These are phyloP conservation scores for Aphanocladium album DNA, from an alignment of 2,329 filamentous ascomycete species.

Conservation along the genomic window DNA sequence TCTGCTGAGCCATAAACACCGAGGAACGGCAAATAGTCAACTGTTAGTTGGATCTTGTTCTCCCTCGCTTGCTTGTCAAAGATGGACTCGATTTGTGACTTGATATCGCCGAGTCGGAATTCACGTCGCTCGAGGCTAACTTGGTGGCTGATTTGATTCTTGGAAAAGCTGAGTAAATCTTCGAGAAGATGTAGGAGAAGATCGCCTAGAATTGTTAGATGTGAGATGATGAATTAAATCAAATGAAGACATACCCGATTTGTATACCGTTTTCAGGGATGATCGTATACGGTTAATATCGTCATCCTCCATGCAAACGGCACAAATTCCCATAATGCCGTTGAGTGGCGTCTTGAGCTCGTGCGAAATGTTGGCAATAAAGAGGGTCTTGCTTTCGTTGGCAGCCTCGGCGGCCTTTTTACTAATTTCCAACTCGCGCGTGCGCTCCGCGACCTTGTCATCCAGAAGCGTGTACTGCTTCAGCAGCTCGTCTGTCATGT, in stretches of 20 bases:
- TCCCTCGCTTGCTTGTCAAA: conserved; percentile 89
- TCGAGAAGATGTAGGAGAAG: conserved; percentile 80
- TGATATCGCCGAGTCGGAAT: conserved; percentile 76
- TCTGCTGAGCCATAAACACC: background rate
- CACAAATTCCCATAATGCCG: conserved; percentile 91
- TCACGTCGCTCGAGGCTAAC: conserved; percentile 78
- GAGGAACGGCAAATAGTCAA: conserved; percentile 49
- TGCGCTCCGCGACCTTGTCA: conserved; percentile 77
- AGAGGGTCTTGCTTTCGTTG: conserved; percentile 94
- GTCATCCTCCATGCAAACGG: conserved; percentile 87
- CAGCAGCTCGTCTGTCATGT: conserved; percentile 85
- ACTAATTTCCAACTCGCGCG: conserved; percentile 77
- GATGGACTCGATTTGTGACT: conserved; percentile 75
- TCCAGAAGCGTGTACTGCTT: conserved; percentile 83
- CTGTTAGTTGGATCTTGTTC: conserved; percentile 66
- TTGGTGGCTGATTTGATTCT: conserved; percentile 88
- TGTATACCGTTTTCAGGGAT: conserved; percentile 82
- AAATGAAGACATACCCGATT: conserved; percentile 51
- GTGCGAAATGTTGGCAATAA: conserved; percentile 89
- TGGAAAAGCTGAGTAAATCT: conserved; percentile 87
- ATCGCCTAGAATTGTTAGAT: conserved; percentile 43
- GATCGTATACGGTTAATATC: conserved; percentile 73
- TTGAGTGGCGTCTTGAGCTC: conserved; percentile 93
- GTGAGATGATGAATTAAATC: background rate
- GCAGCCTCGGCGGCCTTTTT: conserved; percentile 92